phyloP scores from a whole-genome alignment of 371 early-diverging fungal species.

The Mortierella sp. region DNA sequence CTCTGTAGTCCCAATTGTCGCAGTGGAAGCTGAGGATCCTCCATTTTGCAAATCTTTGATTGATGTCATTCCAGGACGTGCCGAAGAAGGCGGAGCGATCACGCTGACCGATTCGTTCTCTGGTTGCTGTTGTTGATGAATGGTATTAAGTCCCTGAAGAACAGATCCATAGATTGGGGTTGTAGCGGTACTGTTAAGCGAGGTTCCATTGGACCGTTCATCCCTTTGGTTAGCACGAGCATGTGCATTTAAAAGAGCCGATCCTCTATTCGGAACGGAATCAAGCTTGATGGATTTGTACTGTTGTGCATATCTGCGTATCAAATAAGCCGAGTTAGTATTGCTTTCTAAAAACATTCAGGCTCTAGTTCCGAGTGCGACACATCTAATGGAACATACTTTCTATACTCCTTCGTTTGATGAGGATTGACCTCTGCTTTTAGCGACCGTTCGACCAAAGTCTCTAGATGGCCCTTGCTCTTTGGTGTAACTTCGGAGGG shows the following conservation, averaged over 20 bases:
- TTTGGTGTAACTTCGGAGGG: slow-evolving; percentile 7
- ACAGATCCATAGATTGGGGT: slow-evolving; percentile 9
- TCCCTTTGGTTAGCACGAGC: slow-evolving; percentile 12
- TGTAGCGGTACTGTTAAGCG: slow-evolving; percentile 4
- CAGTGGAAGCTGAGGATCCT: slow-evolving; percentile 24
- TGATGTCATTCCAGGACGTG: neutral
- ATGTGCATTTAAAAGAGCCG: slow-evolving; percentile 18
- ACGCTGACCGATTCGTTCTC: neutral
- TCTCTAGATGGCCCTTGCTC: slow-evolving; percentile 35
- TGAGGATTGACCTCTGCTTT: slow-evolving; percentile 32
- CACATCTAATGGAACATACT: slow-evolving; percentile 4
- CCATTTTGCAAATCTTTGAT: slow-evolving; percentile 2
- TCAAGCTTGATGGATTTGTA: slow-evolving; percentile 47
- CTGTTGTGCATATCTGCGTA: slow-evolving; percentile 48
- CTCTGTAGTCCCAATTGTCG: slow-evolving; percentile 29
- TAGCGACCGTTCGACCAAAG: slow-evolving; percentile 36
- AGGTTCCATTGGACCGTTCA: slow-evolving; percentile 6
- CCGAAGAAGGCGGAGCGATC: neutral
- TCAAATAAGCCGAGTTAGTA: neutral
- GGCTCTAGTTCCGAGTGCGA: too few relatives aligned
- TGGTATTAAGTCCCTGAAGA: slow-evolving; percentile 5
- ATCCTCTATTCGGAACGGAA: slow-evolving; percentile 35
- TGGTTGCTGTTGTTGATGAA: slow-evolving; percentile 10
- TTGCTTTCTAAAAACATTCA: neutral
- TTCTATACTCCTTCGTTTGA: slow-evolving; percentile 48